phyloP scores from a whole-genome alignment of 2,329 filamentous ascomycete species.

The Daldinia sp. region DNA sequence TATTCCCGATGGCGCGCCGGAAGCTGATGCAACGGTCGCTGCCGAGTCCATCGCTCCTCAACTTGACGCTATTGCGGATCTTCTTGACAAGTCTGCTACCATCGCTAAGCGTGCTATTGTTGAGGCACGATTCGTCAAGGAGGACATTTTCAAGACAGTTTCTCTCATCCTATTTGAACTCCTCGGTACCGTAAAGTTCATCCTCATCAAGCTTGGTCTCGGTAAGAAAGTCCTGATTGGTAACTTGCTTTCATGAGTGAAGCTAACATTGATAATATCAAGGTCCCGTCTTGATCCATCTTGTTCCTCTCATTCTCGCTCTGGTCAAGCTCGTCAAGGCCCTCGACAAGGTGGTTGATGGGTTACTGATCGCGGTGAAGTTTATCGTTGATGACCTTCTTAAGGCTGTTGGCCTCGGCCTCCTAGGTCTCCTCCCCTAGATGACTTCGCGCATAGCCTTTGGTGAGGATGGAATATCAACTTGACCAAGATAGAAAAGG shows the following conservation, averaged over 20 bases:
- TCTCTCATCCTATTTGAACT: slow-evolving; percentile 46
- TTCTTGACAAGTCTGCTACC: slow-evolving; percentile 38
- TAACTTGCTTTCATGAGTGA: neutral
- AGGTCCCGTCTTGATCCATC: slow-evolving; percentile 45
- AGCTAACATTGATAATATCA: slow-evolving; percentile 28
- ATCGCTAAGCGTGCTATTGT: slow-evolving; percentile 42
- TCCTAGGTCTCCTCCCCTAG: slow-evolving; percentile 40
- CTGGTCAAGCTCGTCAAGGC: slow-evolving; percentile 44
- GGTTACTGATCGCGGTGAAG: slow-evolving; percentile 43
- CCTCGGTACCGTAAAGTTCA: slow-evolving; percentile 45
- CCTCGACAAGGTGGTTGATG: slow-evolving; percentile 45
- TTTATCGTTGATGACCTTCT: slow-evolving; percentile 46
- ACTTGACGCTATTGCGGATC: slow-evolving; percentile 42
- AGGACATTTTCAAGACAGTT: slow-evolving; percentile 45
- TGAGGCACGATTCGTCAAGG: slow-evolving; percentile 39
- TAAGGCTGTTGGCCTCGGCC: slow-evolving; percentile 45
- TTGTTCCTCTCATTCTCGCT: slow-evolving; percentile 42
- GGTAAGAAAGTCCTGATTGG: slow-evolving; percentile 37
- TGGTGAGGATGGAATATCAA: neutral
- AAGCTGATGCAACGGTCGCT: slow-evolving; percentile 32
- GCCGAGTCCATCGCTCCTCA: slow-evolving; percentile 45
- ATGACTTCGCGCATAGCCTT: neutral
- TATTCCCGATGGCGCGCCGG: slow-evolving; percentile 36
- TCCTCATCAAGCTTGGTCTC: slow-evolving; percentile 48
- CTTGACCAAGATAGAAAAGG: neutral